phyloP scores from a whole-genome alignment of 805 yeast species.

The Wickerhamiella hasegawae region DNA sequence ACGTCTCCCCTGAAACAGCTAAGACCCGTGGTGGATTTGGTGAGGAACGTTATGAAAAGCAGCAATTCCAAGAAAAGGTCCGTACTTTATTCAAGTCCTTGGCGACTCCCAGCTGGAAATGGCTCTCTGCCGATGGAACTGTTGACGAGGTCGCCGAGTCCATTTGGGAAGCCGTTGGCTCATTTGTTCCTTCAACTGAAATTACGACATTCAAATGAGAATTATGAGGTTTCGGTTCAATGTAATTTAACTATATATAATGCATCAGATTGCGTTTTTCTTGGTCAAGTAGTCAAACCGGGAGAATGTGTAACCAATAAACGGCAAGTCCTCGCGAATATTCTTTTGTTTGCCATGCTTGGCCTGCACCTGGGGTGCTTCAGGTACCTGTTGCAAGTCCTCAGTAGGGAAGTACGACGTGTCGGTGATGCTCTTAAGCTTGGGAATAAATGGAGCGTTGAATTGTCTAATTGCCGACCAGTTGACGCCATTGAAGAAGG shows the following conservation, averaged over 20 bases:
- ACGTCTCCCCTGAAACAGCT: slow-evolving; percentile 33
- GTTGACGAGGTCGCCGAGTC: slow-evolving; percentile 38
- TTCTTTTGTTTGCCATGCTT: slow-evolving; percentile 47
- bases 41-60: slow-evolving; percentile 76
- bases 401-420: slow-evolving; percentile 97
- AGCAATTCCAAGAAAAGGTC: slow-evolving; percentile 60
- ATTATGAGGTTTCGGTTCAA: not conserved
- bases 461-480: slow-evolving; percentile 81
- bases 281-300: slow-evolving; percentile 79
- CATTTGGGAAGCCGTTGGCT: slow-evolving; percentile 25
- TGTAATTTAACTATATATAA: too few species aligned
- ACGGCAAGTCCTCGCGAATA: slow-evolving; percentile 81
- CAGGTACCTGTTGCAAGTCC: slow-evolving; percentile 88
- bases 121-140: slow-evolving; percentile 44
- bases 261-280: slow-evolving; percentile 21
- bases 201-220: not conserved
- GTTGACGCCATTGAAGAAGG: slow-evolving; percentile 90
- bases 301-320: slow-evolving; percentile 92
- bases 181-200: not conserved
- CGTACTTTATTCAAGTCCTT: slow-evolving; percentile 35
- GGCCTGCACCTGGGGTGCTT: slow-evolving; percentile 48
- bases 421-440: slow-evolving; percentile 80
- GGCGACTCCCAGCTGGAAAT: slow-evolving; percentile 23
- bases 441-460: slow-evolving; percentile 88
- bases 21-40: slow-evolving; percentile 68